Evolutionary conservation across 2,329 filamentous ascomycete species (phyloP).

Genomic region (Sphaerulina vaccinii): DNA sequence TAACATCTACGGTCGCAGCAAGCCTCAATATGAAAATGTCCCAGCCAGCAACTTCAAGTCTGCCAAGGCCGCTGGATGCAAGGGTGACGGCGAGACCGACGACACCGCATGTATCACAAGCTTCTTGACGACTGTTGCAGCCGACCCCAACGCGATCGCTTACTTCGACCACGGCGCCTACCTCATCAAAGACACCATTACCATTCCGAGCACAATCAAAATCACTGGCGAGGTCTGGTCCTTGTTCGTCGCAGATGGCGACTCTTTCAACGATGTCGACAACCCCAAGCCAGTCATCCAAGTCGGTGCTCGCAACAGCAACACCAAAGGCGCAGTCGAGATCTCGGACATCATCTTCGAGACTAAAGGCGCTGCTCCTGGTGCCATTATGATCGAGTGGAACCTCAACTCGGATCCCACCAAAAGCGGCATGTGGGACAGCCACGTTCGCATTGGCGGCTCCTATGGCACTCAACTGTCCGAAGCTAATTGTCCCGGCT

Average conservation of each 20-base stretch:
- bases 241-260: conserved; percentile 77
- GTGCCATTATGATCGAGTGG: conserved; percentile 89
- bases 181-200: conserved; percentile 59
- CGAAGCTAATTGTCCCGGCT: conserved; percentile 66
- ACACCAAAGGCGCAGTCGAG: conserved; percentile 77
- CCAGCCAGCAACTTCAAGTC: conserved; percentile 72
- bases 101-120: conserved; percentile 83
- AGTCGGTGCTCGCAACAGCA: conserved; percentile 63
- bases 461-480: conserved; percentile 75
- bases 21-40: conserved; percentile 79
- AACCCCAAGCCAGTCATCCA: conserved; percentile 85
- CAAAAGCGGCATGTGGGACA: conserved; percentile 83
- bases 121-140: conserved; percentile 65
- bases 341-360: conserved; percentile 85
- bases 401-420: conserved; percentile 72
- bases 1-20: conserved; percentile 76
- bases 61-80: conserved; percentile 76
- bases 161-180: conserved; percentile 67
- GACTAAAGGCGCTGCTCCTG: conserved; percentile 78
- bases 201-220: conserved; percentile 62
- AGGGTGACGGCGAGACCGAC: conserved; percentile 82
- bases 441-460: conserved; percentile 92
- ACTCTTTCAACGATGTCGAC: conserved; percentile 67
- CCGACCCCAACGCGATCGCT: conserved; percentile 55
- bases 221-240: conserved; percentile 93